Conservation (phyloP, 305 asterid genomes). For the Rubia tinctorum region DNA sequence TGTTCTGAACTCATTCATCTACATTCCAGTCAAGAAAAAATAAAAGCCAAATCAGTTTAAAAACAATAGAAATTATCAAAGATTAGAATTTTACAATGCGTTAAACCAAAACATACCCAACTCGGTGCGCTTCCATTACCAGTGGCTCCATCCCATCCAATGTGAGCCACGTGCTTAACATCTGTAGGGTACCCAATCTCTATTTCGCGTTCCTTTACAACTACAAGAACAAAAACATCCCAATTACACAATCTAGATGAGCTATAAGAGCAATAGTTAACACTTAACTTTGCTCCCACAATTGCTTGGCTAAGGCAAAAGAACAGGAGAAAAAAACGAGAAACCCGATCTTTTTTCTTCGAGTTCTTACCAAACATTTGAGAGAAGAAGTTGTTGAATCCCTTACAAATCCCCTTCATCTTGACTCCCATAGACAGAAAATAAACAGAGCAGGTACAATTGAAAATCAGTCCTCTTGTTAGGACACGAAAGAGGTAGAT, state of each 20-base stretch:
- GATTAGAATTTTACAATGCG: slow-evolving; percentile 12
- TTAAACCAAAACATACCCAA: slow-evolving; percentile 59
- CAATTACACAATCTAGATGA: not conserved
- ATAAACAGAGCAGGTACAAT: slow-evolving; percentile 18
- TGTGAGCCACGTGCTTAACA: slow-evolving; percentile 95
- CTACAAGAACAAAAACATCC: slow-evolving; percentile 39
- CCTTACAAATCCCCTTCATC: slow-evolving; percentile 79
- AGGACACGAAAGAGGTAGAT: slow-evolving; percentile 26
- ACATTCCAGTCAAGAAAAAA: slow-evolving; percentile 17
- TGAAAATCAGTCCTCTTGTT: slow-evolving; percentile 19
- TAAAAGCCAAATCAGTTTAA: not conserved
- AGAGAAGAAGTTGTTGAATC: slow-evolving; percentile 62
- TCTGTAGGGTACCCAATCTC: slow-evolving; percentile 90
- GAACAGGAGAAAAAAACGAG: not conserved
- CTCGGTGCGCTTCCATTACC: slow-evolving; percentile 65
- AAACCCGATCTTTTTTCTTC: not conserved
- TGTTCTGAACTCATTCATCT: slow-evolving; percentile 55
- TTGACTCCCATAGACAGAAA: slow-evolving; percentile 39
- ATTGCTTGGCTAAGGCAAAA: not conserved
- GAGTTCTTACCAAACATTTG: slow-evolving; percentile 62
- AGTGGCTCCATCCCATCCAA: slow-evolving; percentile 81
- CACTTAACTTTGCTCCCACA: not conserved
- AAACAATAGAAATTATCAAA: not conserved
- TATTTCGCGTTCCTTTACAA: slow-evolving; percentile 81
- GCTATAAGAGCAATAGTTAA: not conserved